These are phyloP conservation scores for Paraphoma chrysanthemicola DNA, from an alignment of 2,329 filamentous ascomycete genomes.

Conservation along the genomic window DNA sequence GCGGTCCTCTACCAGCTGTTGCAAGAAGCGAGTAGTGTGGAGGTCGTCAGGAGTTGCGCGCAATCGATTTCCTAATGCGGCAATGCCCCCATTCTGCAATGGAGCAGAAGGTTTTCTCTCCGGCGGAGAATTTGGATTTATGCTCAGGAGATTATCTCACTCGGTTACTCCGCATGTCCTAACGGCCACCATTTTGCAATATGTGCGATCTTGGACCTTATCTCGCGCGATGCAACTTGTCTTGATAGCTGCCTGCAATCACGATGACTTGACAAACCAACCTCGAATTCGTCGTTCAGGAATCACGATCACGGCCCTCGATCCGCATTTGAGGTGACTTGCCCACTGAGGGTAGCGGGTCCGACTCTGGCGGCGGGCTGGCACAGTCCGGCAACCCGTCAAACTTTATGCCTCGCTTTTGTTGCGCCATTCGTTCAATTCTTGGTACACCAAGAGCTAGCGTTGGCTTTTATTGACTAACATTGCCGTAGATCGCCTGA, in stretches of 20 bases:
- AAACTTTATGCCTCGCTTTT: constrained; percentile 22
- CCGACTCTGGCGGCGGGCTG: constrained; percentile 11
- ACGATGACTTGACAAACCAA: not conserved
- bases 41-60: not conserved
- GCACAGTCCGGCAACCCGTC: constrained; percentile 12
- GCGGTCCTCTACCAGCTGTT: not conserved
- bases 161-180: not conserved
- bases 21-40: not conserved
- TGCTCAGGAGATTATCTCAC: not conserved
- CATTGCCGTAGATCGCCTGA: constrained; percentile 19
- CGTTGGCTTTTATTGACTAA: constrained; percentile 19
- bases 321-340: constrained; percentile 1
- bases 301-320: not conserved
- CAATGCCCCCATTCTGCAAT: not conserved
- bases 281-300: not conserved
- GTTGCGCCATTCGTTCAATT: constrained; percentile 8
- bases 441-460: constrained; percentile 23
- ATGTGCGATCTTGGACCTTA: not conserved
- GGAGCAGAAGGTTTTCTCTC: constrained; percentile 2
- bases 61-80: not conserved
- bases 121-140: constrained; percentile 1
- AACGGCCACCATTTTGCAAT: not conserved
- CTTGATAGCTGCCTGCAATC: too few species aligned
- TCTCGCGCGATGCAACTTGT: too few species aligned
- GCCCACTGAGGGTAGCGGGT: constrained; percentile 21